Conservation (phyloP, 345 rosid species). For the Acer campestre region DNA sequence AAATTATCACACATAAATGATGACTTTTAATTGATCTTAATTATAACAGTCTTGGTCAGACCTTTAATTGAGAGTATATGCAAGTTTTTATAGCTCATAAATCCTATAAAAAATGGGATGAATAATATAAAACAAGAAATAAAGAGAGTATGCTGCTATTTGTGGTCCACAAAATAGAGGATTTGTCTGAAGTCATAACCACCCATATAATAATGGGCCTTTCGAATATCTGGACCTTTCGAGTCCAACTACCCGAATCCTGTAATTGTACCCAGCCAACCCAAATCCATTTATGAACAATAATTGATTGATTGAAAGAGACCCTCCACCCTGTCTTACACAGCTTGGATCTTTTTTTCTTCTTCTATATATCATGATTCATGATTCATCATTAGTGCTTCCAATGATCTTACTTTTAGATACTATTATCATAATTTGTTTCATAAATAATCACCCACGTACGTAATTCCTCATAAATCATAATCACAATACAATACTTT, state of each 20-base stretch:
- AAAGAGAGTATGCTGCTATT: background rate
- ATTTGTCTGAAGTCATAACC: background rate
- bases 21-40: too few relatives aligned
- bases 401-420: background rate
- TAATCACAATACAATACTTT: too few relatives aligned
- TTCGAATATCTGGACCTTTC: background rate
- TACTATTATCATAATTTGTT: too few relatives aligned
- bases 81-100: too few relatives aligned
- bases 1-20: too few relatives aligned
- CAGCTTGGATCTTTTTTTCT: background rate
- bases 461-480: too few relatives aligned
- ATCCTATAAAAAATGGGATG: background rate
- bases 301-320: background rate
- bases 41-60: too few relatives aligned
- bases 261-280: too few relatives aligned
- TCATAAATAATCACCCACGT: too few relatives aligned
- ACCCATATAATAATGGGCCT: background rate
- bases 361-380: background rate
- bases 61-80: too few relatives aligned
- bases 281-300: background rate
- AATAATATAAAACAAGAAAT: background rate
- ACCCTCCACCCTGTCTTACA: constrained; percentile 3
- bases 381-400: background rate
- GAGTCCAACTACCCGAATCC: background rate
- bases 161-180: background rate